Conservation (phyloP, 2,329 filamentous ascomycete species). For the Metarhizium album region DNA sequence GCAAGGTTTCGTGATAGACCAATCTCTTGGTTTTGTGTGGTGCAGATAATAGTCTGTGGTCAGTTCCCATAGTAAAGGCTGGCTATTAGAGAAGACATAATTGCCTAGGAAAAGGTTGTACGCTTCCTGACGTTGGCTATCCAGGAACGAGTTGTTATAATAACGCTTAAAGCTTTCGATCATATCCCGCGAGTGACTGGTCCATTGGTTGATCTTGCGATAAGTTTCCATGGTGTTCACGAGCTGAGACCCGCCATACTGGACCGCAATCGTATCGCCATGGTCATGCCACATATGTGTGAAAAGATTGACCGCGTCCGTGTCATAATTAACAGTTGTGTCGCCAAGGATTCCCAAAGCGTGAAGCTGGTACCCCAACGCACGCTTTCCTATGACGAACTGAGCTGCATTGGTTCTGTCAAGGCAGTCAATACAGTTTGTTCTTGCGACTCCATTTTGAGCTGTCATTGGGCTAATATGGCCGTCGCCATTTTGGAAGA, state of each 20-base stretch:
- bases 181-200: slow-evolving; percentile 94
- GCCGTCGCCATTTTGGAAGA: slow-evolving; percentile 86
- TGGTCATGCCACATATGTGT: slow-evolving; percentile 98
- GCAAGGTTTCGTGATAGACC: slow-evolving; percentile 49
- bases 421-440: slow-evolving; percentile 96
- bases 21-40: slow-evolving; percentile 69
- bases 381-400: slow-evolving; percentile 93
- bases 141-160: slow-evolving; percentile 97
- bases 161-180: slow-evolving; percentile 98
- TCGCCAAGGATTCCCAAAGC: slow-evolving; percentile 78
- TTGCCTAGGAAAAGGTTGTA: slow-evolving; percentile 97
- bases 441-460: slow-evolving; percentile 87
- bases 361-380: slow-evolving; percentile 83
- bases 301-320: slow-evolving; percentile 89
- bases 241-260: slow-evolving; percentile 93
- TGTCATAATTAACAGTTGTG: slow-evolving; percentile 79
- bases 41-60: slow-evolving; percentile 94
- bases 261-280: slow-evolving; percentile 92
- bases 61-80: slow-evolving; percentile 96
- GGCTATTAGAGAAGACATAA: slow-evolving; percentile 76
- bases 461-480: slow-evolving; percentile 51
- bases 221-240: slow-evolving; percentile 99
- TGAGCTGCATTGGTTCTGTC: slow-evolving; percentile 96
- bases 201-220: slow-evolving; percentile 98
- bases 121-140: slow-evolving; percentile 94